A percentile compares a stretch with the other conserved stretches of the same genome.
Evolutionary conservation across 106 monocot species (phyloP).

Genomic region (Platanthera zijinensis): DNA sequence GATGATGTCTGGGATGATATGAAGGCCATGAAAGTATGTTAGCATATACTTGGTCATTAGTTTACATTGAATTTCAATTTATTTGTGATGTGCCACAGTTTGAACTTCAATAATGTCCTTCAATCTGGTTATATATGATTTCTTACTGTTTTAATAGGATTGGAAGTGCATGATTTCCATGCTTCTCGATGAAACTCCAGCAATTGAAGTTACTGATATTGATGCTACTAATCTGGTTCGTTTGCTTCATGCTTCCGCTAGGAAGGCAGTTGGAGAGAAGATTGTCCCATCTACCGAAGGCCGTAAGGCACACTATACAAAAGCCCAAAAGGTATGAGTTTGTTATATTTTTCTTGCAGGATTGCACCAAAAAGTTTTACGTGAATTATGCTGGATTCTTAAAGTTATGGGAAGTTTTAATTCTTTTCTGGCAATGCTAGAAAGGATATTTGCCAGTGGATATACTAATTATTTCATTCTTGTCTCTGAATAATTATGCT

Average conservation of each 20-base stretch:
- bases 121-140: background rate
- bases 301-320: slow-evolving; percentile 69
- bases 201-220: slow-evolving; percentile 71
- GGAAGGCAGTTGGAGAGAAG: slow-evolving; percentile 84
- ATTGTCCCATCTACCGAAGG: slow-evolving; percentile 83
- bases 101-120: background rate
- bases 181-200: slow-evolving; percentile 79
- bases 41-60: background rate
- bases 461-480: background rate
- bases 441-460: background rate
- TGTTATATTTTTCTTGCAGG: background rate
- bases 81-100: background rate
- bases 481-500: background rate
- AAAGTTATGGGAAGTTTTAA: background rate
- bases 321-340: slow-evolving; percentile 74
- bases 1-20: slow-evolving; percentile 99
- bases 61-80: background rate
- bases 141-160: slow-evolving; percentile 38
- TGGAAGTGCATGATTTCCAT: slow-evolving; percentile 94
- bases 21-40: slow-evolving; percentile 92
- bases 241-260: slow-evolving; percentile 74
- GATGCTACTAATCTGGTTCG: slow-evolving; percentile 93
- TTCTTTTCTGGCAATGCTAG: background rate
- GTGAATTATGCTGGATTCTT: background rate
- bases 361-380: background rate